Evolutionary conservation across 2,329 filamentous ascomycete species (phyloP), one percentile per base, ranked within the genome.

Genomic region (Raffaelea ambrosiae): DNA sequence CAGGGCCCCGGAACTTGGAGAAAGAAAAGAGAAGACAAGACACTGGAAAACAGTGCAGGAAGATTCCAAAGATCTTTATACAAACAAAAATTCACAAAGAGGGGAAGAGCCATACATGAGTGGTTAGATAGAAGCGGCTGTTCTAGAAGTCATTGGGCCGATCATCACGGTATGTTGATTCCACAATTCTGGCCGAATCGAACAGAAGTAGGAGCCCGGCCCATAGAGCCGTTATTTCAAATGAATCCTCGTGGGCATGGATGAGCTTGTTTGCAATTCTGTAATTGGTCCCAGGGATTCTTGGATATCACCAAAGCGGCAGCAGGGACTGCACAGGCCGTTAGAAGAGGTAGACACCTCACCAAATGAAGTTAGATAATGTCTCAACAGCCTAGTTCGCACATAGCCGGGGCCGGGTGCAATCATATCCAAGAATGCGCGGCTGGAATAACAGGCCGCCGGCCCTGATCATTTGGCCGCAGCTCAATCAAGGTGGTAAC

Each of bases 331-430:
- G 7, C 7, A 13, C 26, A 7, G 13, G 26, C 26, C 26, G 26
- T 13, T 13, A 29, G 26, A 29, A 29, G 13, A 7, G 29, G 29
- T 29, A 18, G 19, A 13, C 19, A 16, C 19, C 33, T 26, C 20
- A 20, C 31, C 35, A 41, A 44, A 48, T 48, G 42, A 48, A 48
- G 47, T 41, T 48, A 44, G 26, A 48, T 48, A 36, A 41, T 21
- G 35, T 18, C 23, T 35, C 47, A 48, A 44, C 47, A 48, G 47
- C 42, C 47, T 44, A 20, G 42, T 44, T 36, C 19, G 35, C 44
- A 26, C 47, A 48, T 48, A 48, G 36, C 47, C 47, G 47, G 47
- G 33, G 23, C 36, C 41, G 47, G 47, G 20, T 22, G 26, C 41
- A 8, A 44, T 40, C 19, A 44, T 44, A 39, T 11, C 46, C 21